Base-by-base conservation (phyloP, 1,284 basidiomycete species). In the Athelia psychrophila region DNA sequence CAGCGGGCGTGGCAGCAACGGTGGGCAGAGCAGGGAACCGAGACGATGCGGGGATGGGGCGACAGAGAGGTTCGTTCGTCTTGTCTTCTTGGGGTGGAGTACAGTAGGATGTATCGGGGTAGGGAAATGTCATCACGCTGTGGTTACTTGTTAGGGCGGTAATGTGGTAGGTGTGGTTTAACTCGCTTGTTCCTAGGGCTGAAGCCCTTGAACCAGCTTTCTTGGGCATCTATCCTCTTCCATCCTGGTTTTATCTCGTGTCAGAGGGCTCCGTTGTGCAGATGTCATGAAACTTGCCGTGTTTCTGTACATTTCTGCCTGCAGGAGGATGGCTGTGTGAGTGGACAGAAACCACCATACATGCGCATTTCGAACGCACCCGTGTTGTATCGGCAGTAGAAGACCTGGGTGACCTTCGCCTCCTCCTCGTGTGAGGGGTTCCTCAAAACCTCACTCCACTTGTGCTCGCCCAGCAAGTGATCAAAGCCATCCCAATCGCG, bases 391-490 rank as follows among this genome's bases (percentile, higher is more conserved):
- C 68, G 64, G 53, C 77, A 81, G 51, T 79, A 79, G 57, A 80
- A 88, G 3, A 88, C 73, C 56, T 73, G 67, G 0, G 77, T 76
- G 8, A 67, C 65, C 16, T 72, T 64, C 0, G 58, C 62, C n/a
- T 54, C 58, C 51, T 85, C 79, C 33, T 79, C 75, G 0, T 58
- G 49, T 2, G 55, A 62, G 0, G 85, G 79, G 0, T 66, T 66
- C 30, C 58, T 63, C 18, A 87, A 65, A 49, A 88, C 74, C 38
- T 80, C 73, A 15, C 58, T 54, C 86, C 87, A 89, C 25, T 72
- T 70, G 58, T 90, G 87, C 58, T 79, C 79, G 36, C 87, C 87
- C 9, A 89, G 72, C 2, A 90, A 61, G 6, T 60, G 61, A 16
- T 75, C 68, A 48, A 77, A 73, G 36, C 73, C 50, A 1, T 59